Conservation (phyloP, 2,329 filamentous ascomycete species). For the Pyrenophora graminea region DNA sequence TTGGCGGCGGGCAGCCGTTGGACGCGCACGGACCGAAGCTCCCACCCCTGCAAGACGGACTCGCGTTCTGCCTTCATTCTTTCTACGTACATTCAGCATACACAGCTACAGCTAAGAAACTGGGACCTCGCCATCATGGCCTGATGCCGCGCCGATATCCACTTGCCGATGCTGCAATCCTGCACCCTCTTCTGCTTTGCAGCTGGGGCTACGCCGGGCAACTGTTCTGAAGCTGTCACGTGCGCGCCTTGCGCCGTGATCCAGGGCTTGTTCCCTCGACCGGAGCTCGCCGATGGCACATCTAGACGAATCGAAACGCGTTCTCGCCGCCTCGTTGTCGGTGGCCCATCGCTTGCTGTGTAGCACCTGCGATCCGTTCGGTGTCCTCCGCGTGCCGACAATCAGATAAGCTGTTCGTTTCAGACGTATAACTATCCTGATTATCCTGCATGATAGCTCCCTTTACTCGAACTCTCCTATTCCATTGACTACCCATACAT, state of each 20-base stretch:
- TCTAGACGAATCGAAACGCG: slow-evolving; percentile 34
- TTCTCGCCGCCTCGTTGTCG: slow-evolving; percentile 28
- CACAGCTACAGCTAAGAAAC: background rate
- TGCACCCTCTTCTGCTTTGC: slow-evolving; percentile 13
- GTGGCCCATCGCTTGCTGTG: slow-evolving; percentile 27
- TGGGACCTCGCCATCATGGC: slow-evolving; percentile 27
- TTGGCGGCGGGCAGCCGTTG: slow-evolving; percentile 10
- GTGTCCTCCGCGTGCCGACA: slow-evolving; percentile 36
- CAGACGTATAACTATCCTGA: slow-evolving; percentile 36
- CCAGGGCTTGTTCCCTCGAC: slow-evolving; percentile 22
- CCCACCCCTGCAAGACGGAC: slow-evolving; percentile 1
- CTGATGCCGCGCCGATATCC: slow-evolving; percentile 27
- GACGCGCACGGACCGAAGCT: slow-evolving; percentile 9
- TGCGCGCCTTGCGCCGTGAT: slow-evolving; percentile 22
- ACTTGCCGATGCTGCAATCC: slow-evolving; percentile 12
- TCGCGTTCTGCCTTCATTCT: background rate
- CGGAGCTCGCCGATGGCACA: slow-evolving; percentile 43
- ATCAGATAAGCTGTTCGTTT: slow-evolving; percentile 35
- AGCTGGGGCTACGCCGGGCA: slow-evolving; percentile 1
- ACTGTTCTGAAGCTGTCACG: slow-evolving; percentile 27
- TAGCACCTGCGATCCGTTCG: slow-evolving; percentile 34
- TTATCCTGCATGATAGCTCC: slow-evolving; percentile 20
- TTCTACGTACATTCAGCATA: slow-evolving; percentile 5
- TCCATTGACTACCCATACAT: slow-evolving; percentile 8
- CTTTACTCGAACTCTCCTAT: slow-evolving; percentile 11